Percentiles rank a stretch among this genome's conserved stretches.
phyloP scores from a whole-genome alignment of 768 basidiomycete species.

The Phanerochaete carnosa region DNA sequence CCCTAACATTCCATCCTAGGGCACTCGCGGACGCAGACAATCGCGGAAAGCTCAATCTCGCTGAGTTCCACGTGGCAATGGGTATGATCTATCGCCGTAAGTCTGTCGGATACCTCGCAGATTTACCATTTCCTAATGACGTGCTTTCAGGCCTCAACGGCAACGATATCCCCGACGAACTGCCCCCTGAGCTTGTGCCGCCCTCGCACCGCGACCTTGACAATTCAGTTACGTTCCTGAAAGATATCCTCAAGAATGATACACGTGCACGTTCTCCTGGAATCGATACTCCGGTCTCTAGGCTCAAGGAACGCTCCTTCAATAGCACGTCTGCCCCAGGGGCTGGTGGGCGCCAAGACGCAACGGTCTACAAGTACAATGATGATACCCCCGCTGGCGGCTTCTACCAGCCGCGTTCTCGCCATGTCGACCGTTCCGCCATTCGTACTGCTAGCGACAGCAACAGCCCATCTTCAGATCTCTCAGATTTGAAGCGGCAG shows the following conservation, averaged over 20 bases:
- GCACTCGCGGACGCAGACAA: conserved; percentile 89
- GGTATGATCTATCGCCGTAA: conserved; percentile 93
- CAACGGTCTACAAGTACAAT: conserved; percentile 87
- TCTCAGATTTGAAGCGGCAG: conserved; percentile 84
- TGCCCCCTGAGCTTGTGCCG: conserved; percentile 88
- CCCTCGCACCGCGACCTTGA: conserved; percentile 89
- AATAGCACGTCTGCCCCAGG: conserved; percentile 47
- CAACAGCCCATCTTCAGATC: conserved; percentile 55
- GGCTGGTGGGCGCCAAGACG: conserved; percentile 72
- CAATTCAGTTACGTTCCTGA: conserved; percentile 85
- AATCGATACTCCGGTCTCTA: conserved; percentile 46
- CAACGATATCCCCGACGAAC: conserved; percentile 79
- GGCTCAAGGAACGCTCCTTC: conserved; percentile 71
- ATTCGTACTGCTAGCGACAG: conserved; percentile 75
- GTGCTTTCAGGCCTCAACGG: conserved; percentile 75
- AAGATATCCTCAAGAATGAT: conserved; percentile 84
- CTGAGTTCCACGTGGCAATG: conserved; percentile 99
- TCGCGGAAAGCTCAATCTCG: conserved; percentile 90
- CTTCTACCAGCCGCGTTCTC: conserved; percentile 75
- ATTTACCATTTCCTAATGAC: neutral
- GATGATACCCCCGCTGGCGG: conserved; percentile 55
- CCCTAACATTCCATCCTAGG: conserved; percentile 41
- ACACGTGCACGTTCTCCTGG: conserved; percentile 68
- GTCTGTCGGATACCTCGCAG: conserved; percentile 27
- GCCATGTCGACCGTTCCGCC: conserved; percentile 83